Evolutionary conservation across 208 protist genomes (phyloP).

Genomic region (Wallacemonas sp.): DNA sequence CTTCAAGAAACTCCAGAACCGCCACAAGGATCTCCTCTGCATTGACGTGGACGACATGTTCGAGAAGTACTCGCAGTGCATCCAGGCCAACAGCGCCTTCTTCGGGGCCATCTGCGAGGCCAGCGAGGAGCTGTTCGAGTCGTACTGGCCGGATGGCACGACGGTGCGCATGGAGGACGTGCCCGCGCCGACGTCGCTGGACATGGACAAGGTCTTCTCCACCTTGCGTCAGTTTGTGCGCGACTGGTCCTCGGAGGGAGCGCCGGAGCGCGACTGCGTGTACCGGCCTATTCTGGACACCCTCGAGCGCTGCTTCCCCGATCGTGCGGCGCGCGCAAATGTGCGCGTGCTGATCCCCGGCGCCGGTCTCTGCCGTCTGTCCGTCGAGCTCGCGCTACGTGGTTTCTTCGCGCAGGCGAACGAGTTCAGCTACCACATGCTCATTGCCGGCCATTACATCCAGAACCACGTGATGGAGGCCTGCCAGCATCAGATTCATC

Average conservation of each 20-base stretch:
- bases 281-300: slow-evolving; percentile 91
- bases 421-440: slow-evolving; percentile 98
- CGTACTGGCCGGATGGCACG: slow-evolving; percentile 89
- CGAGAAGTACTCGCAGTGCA: slow-evolving; percentile 71
- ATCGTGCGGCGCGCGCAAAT: slow-evolving; percentile 36
- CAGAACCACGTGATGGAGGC: slow-evolving; percentile 92
- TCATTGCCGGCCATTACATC: slow-evolving; percentile 96
- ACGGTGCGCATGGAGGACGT: slow-evolving; percentile 66
- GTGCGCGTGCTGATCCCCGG: slow-evolving; percentile 89
- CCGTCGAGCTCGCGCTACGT: slow-evolving; percentile 91
- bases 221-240: slow-evolving; percentile 96
- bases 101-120: slow-evolving; percentile 85
- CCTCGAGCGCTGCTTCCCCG: slow-evolving; percentile 77
- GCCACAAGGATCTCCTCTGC: slow-evolving; percentile 69
- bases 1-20: slow-evolving; percentile 80
- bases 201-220: slow-evolving; percentile 95
- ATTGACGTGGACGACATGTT: slow-evolving; percentile 85
- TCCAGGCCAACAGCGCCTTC: slow-evolving; percentile 80
- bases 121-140: slow-evolving; percentile 82
- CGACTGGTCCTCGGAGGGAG: slow-evolving; percentile 94
- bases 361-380: slow-evolving; percentile 93
- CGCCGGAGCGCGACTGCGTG: slow-evolving; percentile 86
- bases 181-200: slow-evolving; percentile 78
- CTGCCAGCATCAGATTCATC: slow-evolving; percentile 88
- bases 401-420: slow-evolving; percentile 96